Evolutionary conservation across 768 basidiomycete genomes (phyloP).

Genomic region (Tylopilus balloui): DNA sequence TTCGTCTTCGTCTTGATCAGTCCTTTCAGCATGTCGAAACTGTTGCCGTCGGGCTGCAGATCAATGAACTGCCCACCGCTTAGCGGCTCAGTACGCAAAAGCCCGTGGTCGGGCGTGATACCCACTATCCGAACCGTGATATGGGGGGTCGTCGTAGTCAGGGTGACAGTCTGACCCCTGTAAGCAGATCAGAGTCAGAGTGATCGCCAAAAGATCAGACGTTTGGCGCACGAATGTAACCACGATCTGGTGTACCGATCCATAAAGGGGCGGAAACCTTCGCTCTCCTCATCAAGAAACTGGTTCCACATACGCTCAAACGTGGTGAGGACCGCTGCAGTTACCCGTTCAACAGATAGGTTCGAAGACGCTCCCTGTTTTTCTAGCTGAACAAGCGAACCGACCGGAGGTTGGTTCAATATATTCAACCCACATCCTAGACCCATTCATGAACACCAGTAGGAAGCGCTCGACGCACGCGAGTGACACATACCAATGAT

Average conservation of each 20-base stretch:
- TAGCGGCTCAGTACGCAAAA: conserved; percentile 71
- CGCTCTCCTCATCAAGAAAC: conserved; percentile 50
- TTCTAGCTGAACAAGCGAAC: conserved; percentile 72
- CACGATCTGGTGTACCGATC: conserved; percentile 74
- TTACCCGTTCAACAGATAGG: conserved; percentile 68
- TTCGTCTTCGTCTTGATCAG: conserved; percentile 46
- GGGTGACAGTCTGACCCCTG: conserved; percentile 79
- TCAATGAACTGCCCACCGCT: conserved; percentile 58
- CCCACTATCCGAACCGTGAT: conserved; percentile 71
- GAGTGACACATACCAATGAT: conserved; percentile 64
- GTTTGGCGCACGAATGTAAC: conserved; percentile 80
- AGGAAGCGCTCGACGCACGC: background rate
- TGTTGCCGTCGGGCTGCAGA: conserved; percentile 95
- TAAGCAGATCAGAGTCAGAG: conserved; percentile 2
- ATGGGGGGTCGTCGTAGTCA: conserved; percentile 73
- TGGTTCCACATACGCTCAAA: conserved; percentile 78
- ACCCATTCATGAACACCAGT: conserved; percentile 1
- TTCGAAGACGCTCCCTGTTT: background rate
- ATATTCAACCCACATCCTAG: conserved; percentile 89
- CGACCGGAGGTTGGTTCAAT: conserved; percentile 74
- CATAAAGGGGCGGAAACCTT: conserved; percentile 80
- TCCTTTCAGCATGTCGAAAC: conserved; percentile 91
- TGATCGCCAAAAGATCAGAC: background rate
- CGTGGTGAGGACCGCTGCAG: conserved; percentile 66
- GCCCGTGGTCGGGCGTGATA: conserved; percentile 83